Base-by-base conservation (phyloP, 768 basidiomycete species). In the Rhodotorula graminis region DNA sequence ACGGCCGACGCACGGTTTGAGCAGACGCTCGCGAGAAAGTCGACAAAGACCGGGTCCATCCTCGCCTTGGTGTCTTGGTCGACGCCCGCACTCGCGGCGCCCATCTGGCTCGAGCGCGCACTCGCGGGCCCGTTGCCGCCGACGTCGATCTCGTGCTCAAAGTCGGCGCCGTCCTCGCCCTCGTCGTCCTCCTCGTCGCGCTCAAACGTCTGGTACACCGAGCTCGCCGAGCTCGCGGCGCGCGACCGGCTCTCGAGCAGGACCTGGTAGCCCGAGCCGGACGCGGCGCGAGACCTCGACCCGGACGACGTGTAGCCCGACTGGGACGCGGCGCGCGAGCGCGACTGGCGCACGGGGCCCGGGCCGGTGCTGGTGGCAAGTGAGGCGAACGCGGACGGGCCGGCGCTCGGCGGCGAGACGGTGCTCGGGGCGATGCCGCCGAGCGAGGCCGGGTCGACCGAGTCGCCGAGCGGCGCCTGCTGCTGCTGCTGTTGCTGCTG, bases 1-100 rank as follows among this genome's bases (percentile, higher is more conserved):
- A 42, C 27, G 14, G 19, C 47, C 21, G 19, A 84, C 90, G 82
- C 80, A 94, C 93, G 80, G 80, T 96, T 91, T 29, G 92, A 94
- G 82, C 94, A 98, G 65, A 91, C 86, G 65, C 84, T 86, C 79
- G 89, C 93, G 76, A 98, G 82, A 79, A 91, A 98, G 75, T 90
- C 88, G 79, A 93, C 88, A 82, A 98, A 96, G 78, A 96, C 88
- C 73, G 88, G 87, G 81, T 96, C 93, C 64, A 98, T 89, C 78
- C 91, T 89, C 29, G 83, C 82, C 67, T 87, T 86, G 77, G 92
- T 89, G 80, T 95, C 93, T 70, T 87, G 85, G 11, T 76, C 75
- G 15, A 76, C 67, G 25, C 69, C 71, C 7, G 72, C 64, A 23
- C 66, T 64, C 23, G 71, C 72, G 15, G 71, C 63, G 21, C 74